phyloP scores from a whole-genome alignment of 805 yeast species.

The Zygoascus flipseniorum region DNA sequence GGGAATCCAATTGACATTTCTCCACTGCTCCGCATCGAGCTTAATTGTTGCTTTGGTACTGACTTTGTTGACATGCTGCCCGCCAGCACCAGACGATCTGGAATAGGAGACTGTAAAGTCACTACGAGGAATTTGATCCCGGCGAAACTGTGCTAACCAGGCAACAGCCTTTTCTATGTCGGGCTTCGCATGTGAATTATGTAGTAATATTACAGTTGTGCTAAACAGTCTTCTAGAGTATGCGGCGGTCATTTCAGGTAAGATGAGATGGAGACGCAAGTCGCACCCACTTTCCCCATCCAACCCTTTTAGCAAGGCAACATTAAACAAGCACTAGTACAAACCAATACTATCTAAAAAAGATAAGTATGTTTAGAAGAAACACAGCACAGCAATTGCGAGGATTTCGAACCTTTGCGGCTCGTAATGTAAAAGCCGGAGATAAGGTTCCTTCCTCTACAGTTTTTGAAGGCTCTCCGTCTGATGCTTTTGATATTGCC shows the following conservation, averaged over 20 bases:
- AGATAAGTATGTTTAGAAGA: not conserved
- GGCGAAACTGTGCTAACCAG: slow-evolving; percentile 36
- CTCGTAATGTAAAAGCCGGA: slow-evolving; percentile 44
- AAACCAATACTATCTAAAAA: not conserved
- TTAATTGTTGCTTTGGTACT: slow-evolving; percentile 58
- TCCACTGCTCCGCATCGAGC: slow-evolving; percentile 37
- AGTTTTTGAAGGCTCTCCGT: slow-evolving; percentile 56
- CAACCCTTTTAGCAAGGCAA: too few species aligned
- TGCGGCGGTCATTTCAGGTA: not conserved
- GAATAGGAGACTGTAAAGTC: slow-evolving; percentile 40
- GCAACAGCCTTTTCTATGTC: slow-evolving; percentile 14
- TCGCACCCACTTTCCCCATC: too few species aligned
- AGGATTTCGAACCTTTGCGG: slow-evolving; percentile 14
- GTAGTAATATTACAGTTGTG: not conserved
- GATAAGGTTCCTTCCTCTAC: slow-evolving; percentile 50
- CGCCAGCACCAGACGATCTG: slow-evolving; percentile 79
- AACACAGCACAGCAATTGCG: slow-evolving; percentile 3
- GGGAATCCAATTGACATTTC: slow-evolving; percentile 53
- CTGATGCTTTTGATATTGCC: slow-evolving; percentile 49
- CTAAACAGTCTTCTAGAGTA: not conserved
- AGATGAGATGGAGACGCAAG: too few species aligned
- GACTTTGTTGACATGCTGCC: slow-evolving; percentile 74
- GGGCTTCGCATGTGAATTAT: not conserved
- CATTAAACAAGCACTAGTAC: not conserved
- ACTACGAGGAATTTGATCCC: slow-evolving; percentile 35